Evolutionary conservation across 139 green algal species (phyloP), one percentile per base, ranked within the genome.

Genomic region (Tetraselmis striata): DNA sequence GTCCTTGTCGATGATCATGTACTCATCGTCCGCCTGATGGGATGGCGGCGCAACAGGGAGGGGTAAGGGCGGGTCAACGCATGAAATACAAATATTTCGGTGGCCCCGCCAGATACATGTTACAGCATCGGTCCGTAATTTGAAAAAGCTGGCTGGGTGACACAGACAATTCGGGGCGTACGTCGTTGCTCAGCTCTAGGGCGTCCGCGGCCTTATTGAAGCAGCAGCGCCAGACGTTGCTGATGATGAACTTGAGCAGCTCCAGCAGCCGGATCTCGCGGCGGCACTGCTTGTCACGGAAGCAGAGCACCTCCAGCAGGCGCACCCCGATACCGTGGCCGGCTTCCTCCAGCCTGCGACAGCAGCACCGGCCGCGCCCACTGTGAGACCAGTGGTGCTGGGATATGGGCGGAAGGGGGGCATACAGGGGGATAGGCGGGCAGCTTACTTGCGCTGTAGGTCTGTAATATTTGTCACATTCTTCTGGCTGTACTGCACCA

Each of bases 1-100:
- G 81, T 99, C 93, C 59, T 88, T 87, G 88, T 99, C 96, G 59
- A 84, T 95, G 84, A 99, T 98, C 93, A 98, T 97, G 89, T 98
- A 98, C 87, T 98, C 95, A 84, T 98, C 95, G 77, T 98, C 95
- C 1, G 92, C 92, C 88, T 96, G 88, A 18, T 85, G n/a, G n/a
- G n/a, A n/a, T n/a, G n/a, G n/a, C n/a, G n/a, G n/a, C n/a, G n/a
- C n/a, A n/a, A n/a, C n/a, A n/a, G n/a, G n/a, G n/a, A n/a, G n/a
- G n/a, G n/a, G n/a, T n/a, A n/a, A n/a, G n/a, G n/a, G n/a, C n/a
- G n/a, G n/a, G n/a, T n/a, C n/a, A n/a, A n/a, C n/a, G n/a, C n/a
- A n/a, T n/a, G n/a, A n/a, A n/a, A n/a, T n/a, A n/a, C n/a, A n/a
- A n/a, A n/a, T n/a, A n/a, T n/a, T n/a, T n/a, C n/a, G n/a, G n/a